These are phyloP conservation scores for Mortierella claussenii DNA, from an alignment of 192 early-diverging fungal species.

Conservation along the genomic window DNA sequence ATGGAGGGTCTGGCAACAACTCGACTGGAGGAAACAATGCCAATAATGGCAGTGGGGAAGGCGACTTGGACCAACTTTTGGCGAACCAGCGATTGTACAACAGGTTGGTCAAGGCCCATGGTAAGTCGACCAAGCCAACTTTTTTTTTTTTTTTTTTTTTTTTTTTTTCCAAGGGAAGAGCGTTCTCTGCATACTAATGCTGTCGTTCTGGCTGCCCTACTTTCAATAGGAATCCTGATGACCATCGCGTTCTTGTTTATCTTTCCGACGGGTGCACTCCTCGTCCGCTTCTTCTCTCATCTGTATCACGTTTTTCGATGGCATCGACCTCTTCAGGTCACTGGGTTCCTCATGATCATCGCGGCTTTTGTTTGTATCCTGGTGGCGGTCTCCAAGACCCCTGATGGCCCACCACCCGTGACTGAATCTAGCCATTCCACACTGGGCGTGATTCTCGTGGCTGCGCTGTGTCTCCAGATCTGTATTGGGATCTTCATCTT, in stretches of 20 bases:
- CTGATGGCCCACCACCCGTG: not conserved
- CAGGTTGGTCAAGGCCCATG: constrained; percentile 26
- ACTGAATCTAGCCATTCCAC: constrained; percentile 8
- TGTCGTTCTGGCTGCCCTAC: too few species aligned
- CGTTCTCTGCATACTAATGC: too few species aligned
- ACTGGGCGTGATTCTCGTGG: constrained; percentile 15
- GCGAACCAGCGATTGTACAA: not conserved
- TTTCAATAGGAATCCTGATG: constrained; percentile 30
- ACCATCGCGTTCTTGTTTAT: constrained; percentile 28
- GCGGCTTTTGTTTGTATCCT: constrained; percentile 17
- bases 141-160: constrained; percentile 1
- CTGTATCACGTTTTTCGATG: constrained; percentile 16
- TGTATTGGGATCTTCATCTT: constrained; percentile 31
- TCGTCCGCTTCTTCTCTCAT: constrained; percentile 36
- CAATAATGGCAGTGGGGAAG: too few species aligned
- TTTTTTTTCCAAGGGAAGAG: too few species aligned
- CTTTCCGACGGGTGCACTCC: constrained; percentile 25
- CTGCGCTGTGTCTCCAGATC: constrained; percentile 21
- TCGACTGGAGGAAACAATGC: too few species aligned
- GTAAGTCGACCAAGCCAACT: not conserved
- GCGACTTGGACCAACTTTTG: not conserved
- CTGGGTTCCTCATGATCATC: constrained; percentile 15
- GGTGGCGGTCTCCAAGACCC: constrained; percentile 10
- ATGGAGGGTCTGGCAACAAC: not conserved
- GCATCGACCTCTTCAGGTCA: constrained; percentile 36